A percentile compares a stretch with the other conserved stretches of the same genome.
These are phyloP conservation scores for Diaporthe amygdali DNA, from an alignment of 2,329 filamentous ascomycete genomes.

Conservation along the genomic window DNA sequence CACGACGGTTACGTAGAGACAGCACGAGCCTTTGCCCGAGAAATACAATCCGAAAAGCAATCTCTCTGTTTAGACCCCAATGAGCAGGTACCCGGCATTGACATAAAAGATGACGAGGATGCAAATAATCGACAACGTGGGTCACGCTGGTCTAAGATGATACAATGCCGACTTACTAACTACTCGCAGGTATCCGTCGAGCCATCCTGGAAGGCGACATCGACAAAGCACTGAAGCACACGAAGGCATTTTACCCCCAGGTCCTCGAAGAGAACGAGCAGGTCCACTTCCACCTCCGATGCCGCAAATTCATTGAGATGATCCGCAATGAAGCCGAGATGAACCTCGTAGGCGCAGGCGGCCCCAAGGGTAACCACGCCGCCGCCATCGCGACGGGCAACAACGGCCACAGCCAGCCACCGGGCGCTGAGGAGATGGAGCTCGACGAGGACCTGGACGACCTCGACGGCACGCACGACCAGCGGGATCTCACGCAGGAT, in stretches of 20 bases:
- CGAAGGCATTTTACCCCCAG: conserved; percentile 76
- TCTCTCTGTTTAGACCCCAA: conserved; percentile 67
- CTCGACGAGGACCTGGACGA: conserved; percentile 57
- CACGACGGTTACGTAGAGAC: conserved; percentile 97
- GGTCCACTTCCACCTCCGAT: conserved; percentile 86
- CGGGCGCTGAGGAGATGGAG: conserved; percentile 59
- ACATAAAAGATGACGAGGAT: conserved; percentile 81
- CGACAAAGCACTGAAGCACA: conserved; percentile 85
- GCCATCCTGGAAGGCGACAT: conserved; percentile 93
- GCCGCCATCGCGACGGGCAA: conserved; percentile 11
- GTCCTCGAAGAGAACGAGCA: conserved; percentile 82
- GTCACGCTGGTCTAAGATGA: conserved; percentile 35
- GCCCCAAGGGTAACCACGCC: conserved; percentile 43
- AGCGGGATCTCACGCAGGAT: conserved; percentile 61
- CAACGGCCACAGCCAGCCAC: conserved; percentile 48
- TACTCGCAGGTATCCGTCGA: conserved; percentile 73
- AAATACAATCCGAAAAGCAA: conserved; percentile 76
- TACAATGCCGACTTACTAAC: background rate
- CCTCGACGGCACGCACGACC: conserved; percentile 32
- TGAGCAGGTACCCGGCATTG: conserved; percentile 61
- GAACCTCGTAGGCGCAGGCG: conserved; percentile 52
- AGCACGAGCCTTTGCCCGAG: conserved; percentile 83
- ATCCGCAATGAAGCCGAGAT: conserved; percentile 76
- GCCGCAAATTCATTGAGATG: conserved; percentile 95
- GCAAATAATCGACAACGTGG: conserved; percentile 85